Evolutionary conservation across 495 filamentous ascomycete genomes (phyloP), one percentile per base, ranked within the genome.

Genomic region (Penicillium turbatum): DNA sequence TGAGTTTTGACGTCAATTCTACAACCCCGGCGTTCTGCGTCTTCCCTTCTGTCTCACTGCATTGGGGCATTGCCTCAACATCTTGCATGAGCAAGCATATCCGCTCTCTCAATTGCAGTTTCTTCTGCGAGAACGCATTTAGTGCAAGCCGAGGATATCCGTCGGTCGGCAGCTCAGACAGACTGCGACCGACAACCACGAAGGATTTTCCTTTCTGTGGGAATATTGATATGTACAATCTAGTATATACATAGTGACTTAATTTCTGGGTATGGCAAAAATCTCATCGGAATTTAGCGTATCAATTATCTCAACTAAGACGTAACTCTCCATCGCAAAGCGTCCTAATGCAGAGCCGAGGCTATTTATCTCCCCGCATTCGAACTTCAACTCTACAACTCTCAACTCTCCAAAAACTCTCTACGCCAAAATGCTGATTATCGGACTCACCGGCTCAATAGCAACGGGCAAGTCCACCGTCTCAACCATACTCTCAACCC

Each of bases 401-500:
- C n/a, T 27, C 38, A 5, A 27, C 9, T 15, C 24, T 11, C 2
- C 27, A 5, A 37, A 15, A 5, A 6, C 6, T 16, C 43, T 13
- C n/a, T 1, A 39, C 12, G 13, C 36, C 41, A 64, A 56, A 49
- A 98, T 98, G 95, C 82, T 98, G 48, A 81, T 98, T 61, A 89
- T 98, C 65, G 93, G 93, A 59, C 85, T 98, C 26, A 98, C 93
- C 32, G 93, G 93, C 73, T 96, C 91, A 54, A 96, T 98, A 68
- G 92, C 93, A 32, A 97, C 95, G 3, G 93, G 95, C 67, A 98
- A 98, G 83, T 95, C 91, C 31, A 98, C 95, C 57, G 92, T 95
- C 57, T 96, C 93, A 35, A 66, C 75, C 51, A 74, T 96, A 60
- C 90, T 98, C 68, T 80, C 84, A 49, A 72, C 79, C 0, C 79